phyloP scores from a whole-genome alignment of 345 rosid species.

The Eucalyptus sideroxylon region DNA sequence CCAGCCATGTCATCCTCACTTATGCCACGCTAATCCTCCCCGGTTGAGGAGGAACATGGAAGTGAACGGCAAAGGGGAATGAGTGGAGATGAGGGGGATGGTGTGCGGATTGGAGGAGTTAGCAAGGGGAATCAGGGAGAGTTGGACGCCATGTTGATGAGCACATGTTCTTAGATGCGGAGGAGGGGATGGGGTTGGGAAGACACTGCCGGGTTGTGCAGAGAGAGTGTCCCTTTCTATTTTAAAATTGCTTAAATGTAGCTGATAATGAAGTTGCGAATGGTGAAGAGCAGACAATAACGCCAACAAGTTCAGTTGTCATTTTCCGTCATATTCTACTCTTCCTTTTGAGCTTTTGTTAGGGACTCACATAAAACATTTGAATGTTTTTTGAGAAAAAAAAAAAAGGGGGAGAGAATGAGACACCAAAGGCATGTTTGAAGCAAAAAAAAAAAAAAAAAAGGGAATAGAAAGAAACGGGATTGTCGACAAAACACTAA shows the following conservation, averaged over 20 bases:
- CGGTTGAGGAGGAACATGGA: no score
- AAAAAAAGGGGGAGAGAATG: background rate
- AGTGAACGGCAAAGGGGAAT: background rate
- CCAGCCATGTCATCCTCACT: background rate
- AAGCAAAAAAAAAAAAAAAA: rapidly evolving
- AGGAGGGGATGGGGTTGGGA: background rate
- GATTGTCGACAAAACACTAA: background rate
- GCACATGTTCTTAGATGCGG: background rate
- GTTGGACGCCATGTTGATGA: background rate
- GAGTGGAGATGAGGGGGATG: background rate
- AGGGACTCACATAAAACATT: no score
- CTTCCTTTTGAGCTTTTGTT: no score
- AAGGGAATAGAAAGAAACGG: rapidly evolving
- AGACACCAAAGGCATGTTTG: rapidly evolving
- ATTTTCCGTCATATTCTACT: no score
- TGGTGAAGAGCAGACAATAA: background rate
- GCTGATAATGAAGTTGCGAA: background rate
- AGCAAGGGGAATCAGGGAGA: background rate
- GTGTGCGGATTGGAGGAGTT: background rate
- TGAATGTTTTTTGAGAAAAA: background rate
- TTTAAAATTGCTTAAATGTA: no score
- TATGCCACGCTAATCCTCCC: background rate
- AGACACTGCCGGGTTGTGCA: background rate
- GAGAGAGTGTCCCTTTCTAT: no score
- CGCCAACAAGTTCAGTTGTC: background rate